Base-by-base conservation (phyloP, 768 basidiomycete genomes). In the Arthromyces matolae region DNA sequence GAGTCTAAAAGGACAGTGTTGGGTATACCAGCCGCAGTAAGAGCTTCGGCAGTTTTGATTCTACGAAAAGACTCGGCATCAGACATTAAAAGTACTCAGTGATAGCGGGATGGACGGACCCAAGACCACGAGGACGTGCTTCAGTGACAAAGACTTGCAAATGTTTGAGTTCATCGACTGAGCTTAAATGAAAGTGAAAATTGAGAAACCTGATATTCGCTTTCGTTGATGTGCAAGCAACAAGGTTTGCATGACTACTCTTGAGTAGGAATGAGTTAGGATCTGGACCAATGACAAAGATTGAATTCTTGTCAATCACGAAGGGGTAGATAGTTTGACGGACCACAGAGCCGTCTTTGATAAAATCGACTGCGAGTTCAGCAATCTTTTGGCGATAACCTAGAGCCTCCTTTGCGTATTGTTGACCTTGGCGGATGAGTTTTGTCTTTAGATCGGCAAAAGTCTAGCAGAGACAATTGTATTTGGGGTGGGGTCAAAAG, bases 1-100 rank as follows among this genome's bases (percentile, higher is more conserved):
- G 92, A 92, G 68, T 99, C 96, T 49, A 98, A 80, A 9, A 99
- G 86, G 45, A 98, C 86, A 13, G 89, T 92, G 67, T 90, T 92
- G 10, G 94, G 93, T 48, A 99, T 89, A 8, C 93, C 93, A n/a
- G 83, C 89, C 31, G 85, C 83, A 18, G 85, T 86, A 39, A 98
- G 76, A 43, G 82, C 77, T 56, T 93, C 84, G 60, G 89, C 86
- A n/a, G 96, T 97, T 68, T 87, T 90, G 63, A 94, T 77, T 47
- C 94, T 95, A 22, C 16, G n/a, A n/a, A n/a, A n/a, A n/a, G n/a
- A n/a, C n/a, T n/a, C n/a, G 8, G 66, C 52, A 52, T 33, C 27
- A 38, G 54, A 43, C 42, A 39, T 45, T 43, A 48, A 16, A 29
- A n/a, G n/a, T n/a, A n/a, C n/a, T n/a, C n/a, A n/a, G n/a, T n/a